phyloP scores from a whole-genome alignment of 2,329 filamentous ascomycete genomes.

The Cercospora janseana region DNA sequence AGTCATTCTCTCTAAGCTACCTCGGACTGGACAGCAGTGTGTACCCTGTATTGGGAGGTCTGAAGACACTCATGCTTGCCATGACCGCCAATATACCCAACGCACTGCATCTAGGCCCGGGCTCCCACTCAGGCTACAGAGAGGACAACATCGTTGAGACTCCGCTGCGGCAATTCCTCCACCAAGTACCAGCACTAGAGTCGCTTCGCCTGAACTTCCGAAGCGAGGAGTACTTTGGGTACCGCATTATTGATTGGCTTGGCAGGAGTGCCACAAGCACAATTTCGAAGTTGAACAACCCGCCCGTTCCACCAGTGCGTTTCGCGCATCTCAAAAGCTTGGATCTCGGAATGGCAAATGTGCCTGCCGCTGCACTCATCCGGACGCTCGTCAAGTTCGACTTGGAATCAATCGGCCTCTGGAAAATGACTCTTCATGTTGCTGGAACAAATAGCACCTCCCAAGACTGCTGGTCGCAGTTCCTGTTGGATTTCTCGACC shows the following conservation, averaged over 20 bases:
- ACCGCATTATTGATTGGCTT: constrained; percentile 17
- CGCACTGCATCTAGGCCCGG: not conserved
- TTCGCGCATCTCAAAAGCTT: not conserved
- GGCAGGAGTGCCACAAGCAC: constrained; percentile 5
- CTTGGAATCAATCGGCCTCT: constrained; percentile 27
- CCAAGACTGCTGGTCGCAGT: constrained; percentile 12
- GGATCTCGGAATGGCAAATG: constrained; percentile 1
- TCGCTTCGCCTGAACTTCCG: constrained; percentile 31
- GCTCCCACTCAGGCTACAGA: constrained; percentile 4
- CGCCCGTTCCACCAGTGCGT: not conserved
- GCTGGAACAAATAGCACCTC: not conserved
- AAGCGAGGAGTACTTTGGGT: not conserved
- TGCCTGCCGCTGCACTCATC: constrained; percentile 11
- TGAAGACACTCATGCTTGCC: constrained; percentile 28
- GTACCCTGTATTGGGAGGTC: constrained; percentile 15
- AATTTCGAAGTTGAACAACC: not conserved
- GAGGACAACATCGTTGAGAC: constrained; percentile 11
- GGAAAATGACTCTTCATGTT: constrained; percentile 19
- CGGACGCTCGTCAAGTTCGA: constrained; percentile 26
- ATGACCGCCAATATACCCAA: not conserved
- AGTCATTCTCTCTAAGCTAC: constrained; percentile 6
- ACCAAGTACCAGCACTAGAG: constrained; percentile 21
- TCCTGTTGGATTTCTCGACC: constrained; percentile 14
- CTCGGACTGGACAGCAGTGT: not conserved
- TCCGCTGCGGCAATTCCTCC: constrained; percentile 22